Base-by-base conservation (phyloP, 2,329 filamentous ascomycete genomes). In the Epicoccum nigrum region DNA sequence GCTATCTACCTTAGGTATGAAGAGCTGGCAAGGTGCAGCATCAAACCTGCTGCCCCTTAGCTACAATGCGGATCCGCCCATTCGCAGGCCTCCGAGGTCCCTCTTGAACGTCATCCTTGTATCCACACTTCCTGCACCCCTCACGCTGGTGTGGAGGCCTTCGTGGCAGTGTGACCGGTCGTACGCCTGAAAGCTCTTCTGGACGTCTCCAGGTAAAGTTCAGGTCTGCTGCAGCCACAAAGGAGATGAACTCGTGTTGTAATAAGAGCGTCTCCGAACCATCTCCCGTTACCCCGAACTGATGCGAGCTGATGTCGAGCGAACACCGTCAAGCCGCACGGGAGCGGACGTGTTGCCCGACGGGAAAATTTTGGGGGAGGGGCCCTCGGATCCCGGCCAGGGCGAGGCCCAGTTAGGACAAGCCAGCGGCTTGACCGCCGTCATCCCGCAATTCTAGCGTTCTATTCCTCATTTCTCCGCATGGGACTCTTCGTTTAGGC, bases 381-480 rank as follows among this genome's bases (percentile, higher is more conserved):
- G 40, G 25, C 17, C 40, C 9, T 47, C 54, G 55, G 55, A 44
- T 59, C 55, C 38, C 27, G 25, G 23, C 46, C 31, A 33, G 42
- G 25, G 42, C 55, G 49, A 41, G 11, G 13, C 48, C 27, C 11
- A 13, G 46, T 33, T 9, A 30, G 23, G 56, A 31, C 32, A 59
- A 59, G 59, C 15, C 4, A 1, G 38, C 15, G 25, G 38, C 47
- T 56, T 23, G 51, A 52, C 31, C 42, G 38, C 56, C 60, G 62
- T 65, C 62, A 64, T 39, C 37, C 37, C 59, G 55, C 59, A 51
- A 47, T 39, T 16, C 42, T 39, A 51, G 53, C 48, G 43, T 44
- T 37, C 41, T 34, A 45, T 35, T 47, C 41, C 33, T 53, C 49
- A 34, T 53, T 63, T 59, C 59, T 65, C 60, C 60, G 62, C 58